Evolutionary conservation across 2,329 filamentous ascomycete genomes (phyloP), one percentile per base, ranked within the genome.

Genomic region (Bimuria novae-zelandiae): DNA sequence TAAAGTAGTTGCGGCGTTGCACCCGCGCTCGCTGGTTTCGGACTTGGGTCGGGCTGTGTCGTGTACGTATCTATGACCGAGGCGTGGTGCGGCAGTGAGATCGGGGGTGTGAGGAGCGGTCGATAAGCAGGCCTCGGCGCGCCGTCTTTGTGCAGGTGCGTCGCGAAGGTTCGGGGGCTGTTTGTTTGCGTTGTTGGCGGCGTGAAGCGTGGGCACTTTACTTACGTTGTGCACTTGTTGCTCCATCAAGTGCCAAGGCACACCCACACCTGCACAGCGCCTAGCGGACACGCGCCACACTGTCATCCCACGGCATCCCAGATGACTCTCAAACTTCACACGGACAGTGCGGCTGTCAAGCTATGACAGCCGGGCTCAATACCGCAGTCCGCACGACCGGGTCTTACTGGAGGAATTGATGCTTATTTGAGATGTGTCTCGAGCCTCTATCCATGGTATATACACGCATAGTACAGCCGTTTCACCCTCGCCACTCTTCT

Each of bases 1-100:
- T 55, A 59, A 39, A 62, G 54, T 51, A 61, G 53, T 49, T 60
- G 63, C 56, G 59, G 60, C 54, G 59, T 57, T 60, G 63, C 61
- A 64, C 62, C 61, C 64, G 63, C 63, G 57, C 49, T 27, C 47
- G 39, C 30, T 32, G 50, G 39, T 22, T n/a, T 45, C 27, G 50
- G 36, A 23, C 46, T 25, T 25, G 49, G 42, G 39, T 32, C 37
- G 25, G 48, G 39, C 33, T 25, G 43, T 49, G 42, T 56, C 25
- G 35, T 27, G 50, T 22, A 42, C 33, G 42, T 51, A 42, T 36
- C 33, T n/a, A 36, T 44, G 49, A 27, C 27, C 47, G 46, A 42
- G 12, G 42, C 19, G 44, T 25, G 42, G 50, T 22, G 43, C 30
- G 39, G 23, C 33, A 23, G 44, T 39, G 46, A 17, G 36, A 19